A percentile compares a stretch with the other conserved stretches of the same genome.
Conservation (phyloP, 441 rosid genomes). For the Erodium moschatum region DNA sequence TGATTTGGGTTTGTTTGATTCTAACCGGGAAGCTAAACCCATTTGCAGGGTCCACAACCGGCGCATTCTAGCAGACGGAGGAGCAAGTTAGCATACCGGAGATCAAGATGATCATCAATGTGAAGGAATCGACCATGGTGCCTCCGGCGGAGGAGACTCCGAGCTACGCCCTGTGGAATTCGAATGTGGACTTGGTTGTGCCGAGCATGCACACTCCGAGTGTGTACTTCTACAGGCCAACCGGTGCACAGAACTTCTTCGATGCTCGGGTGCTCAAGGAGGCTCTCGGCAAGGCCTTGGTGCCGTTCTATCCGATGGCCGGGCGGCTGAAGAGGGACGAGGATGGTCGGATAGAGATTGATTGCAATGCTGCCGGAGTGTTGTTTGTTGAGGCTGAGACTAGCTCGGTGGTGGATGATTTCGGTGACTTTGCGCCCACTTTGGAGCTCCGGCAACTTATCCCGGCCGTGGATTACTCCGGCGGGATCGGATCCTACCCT, state of each 20-base stretch:
- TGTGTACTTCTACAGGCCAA: constrained; percentile 25
- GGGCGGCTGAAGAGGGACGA: constrained; percentile 31
- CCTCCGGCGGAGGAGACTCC: constrained; percentile 29
- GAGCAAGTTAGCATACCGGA: not conserved
- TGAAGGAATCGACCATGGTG: constrained; percentile 25
- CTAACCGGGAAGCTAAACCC: too few species aligned
- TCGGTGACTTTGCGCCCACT: constrained; percentile 23
- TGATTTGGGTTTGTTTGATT: too few species aligned
- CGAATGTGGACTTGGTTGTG: constrained; percentile 28
- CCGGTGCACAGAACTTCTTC: constrained; percentile 23
- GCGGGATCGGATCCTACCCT: constrained; percentile 37
- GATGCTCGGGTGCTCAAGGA: constrained; percentile 27
- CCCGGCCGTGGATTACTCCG: constrained; percentile 21
- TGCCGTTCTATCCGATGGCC: constrained; percentile 31
- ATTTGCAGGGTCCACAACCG: not conserved
- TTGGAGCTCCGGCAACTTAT: constrained; percentile 21
- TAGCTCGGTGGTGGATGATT: constrained; percentile 16
- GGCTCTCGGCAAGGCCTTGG: constrained; percentile 34
- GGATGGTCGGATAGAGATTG: constrained; percentile 26
- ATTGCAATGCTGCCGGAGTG: constrained; percentile 31
- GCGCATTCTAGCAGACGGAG: not conserved
- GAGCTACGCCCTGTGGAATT: constrained; percentile 14
- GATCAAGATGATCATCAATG: constrained; percentile 8
- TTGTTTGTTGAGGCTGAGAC: constrained; percentile 34
- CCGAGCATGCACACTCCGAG: constrained; percentile 9